Base-by-base conservation (phyloP, 768 basidiomycete species). In the Mycena albidolilacea region DNA sequence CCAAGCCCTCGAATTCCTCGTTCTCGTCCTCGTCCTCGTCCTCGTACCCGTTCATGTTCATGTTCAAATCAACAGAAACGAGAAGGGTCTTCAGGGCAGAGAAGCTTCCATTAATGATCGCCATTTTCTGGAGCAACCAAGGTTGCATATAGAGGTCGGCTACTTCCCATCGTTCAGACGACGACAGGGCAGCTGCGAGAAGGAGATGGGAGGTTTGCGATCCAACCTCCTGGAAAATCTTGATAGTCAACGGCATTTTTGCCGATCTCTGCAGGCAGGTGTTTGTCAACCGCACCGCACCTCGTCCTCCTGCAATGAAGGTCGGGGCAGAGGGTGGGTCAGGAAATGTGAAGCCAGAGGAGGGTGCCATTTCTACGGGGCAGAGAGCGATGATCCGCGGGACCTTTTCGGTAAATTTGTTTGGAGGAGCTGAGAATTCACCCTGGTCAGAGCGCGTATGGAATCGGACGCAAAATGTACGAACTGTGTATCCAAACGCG, bases 231-330 rank as follows among this genome's bases (percentile, higher is more conserved):
- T 43, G 9, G 44, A 63, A 72, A 14, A 72, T 48, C 38, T 68
- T 64, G 39, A 72, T 17, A 4, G 66, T 64, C 17, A 72, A 10
- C 10, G 60, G 60, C 6, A 57, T 17, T 12, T 41, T 61, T 46
- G 35, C 14, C 8, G 71, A 57, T 7, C 66, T 39, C 43, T 54
- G 30, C 4, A 62, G 59, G 7, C 19, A 19, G 1, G 67, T 60
- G 11, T 72, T 21, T 3, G 37, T 57, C 50, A 71, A 11, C n/a
- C 14, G 10, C 17, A 72, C 66, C 2, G 41, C 30, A 4, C 70
- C 70, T 23, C 35, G 38, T 52, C 41, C 48, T 19, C 60, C 65
- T 11, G 50, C 1, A 14, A 30, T 30, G 3, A 3, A 3, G 30
- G 30, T 30, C 30, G 30, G 30, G 30, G 30, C 3, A 2, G 4